Conservation (phyloP, 768 basidiomycete species). For the Piloderma croceum region DNA sequence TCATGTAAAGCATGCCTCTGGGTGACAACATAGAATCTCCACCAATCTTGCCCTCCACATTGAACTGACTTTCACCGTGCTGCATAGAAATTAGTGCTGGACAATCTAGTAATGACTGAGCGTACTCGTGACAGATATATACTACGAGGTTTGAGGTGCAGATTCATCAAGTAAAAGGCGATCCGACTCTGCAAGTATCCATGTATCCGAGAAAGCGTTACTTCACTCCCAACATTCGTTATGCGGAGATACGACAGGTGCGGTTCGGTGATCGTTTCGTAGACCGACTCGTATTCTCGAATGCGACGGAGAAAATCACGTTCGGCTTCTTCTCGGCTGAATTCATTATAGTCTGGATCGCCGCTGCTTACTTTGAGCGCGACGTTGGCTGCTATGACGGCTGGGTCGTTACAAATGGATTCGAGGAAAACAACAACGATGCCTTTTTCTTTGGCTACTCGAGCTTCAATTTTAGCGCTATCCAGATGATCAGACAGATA, state of each 20-base stretch:
- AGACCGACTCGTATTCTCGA: slow-evolving; percentile 88
- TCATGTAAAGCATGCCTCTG: slow-evolving; percentile 80
- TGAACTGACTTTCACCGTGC: slow-evolving; percentile 98
- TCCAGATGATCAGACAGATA: slow-evolving; percentile 1
- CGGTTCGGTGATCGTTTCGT: slow-evolving; percentile 91
- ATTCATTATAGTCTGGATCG: slow-evolving; percentile 96
- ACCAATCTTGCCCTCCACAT: slow-evolving; percentile 94
- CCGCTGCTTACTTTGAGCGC: slow-evolving; percentile 94
- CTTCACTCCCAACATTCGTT: slow-evolving; percentile 87
- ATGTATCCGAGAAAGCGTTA: slow-evolving; percentile 79
- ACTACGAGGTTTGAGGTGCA: slow-evolving; percentile 93
- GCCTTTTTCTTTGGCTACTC: slow-evolving; percentile 82
- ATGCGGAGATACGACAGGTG: slow-evolving; percentile 88
- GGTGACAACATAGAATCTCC: slow-evolving; percentile 90
- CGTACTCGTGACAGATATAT: slow-evolving; percentile 93
- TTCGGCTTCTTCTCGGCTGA: slow-evolving; percentile 78
- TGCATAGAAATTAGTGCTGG: slow-evolving; percentile 25
- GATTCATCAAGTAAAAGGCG: slow-evolving; percentile 97
- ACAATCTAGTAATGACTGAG: slow-evolving; percentile 7
- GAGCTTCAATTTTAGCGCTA: slow-evolving; percentile 78
- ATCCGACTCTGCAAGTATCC: slow-evolving; percentile 96
- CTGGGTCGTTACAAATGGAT: slow-evolving; percentile 90
- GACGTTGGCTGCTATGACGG: slow-evolving; percentile 91
- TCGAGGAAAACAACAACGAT: slow-evolving; percentile 91
- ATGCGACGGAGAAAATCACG: slow-evolving; percentile 89